These are phyloP conservation scores for Serendipita sp. DNA, from an alignment of 768 basidiomycete species.

Conservation along the genomic window DNA sequence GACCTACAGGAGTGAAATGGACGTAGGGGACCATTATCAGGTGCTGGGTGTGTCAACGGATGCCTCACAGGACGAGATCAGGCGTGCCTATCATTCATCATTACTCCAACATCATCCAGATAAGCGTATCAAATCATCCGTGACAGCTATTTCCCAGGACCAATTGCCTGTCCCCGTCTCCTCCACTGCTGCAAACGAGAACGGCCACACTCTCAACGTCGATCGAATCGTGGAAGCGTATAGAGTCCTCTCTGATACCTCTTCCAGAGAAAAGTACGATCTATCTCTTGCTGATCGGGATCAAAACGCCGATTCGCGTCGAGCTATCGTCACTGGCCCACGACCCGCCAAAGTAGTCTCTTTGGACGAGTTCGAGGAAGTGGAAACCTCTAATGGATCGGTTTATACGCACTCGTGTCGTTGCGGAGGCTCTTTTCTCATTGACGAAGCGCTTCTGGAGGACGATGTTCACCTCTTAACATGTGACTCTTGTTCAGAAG, in stretches of 20 bases:
- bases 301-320: slow-evolving; percentile 4
- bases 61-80: slow-evolving; percentile 40
- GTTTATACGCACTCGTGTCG: slow-evolving; percentile 50
- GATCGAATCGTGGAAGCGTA: slow-evolving; percentile 31
- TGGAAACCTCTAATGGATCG: slow-evolving; percentile 18
- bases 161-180: slow-evolving; percentile 14
- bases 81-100: slow-evolving; percentile 49
- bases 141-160: neutral
- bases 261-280: slow-evolving; percentile 38
- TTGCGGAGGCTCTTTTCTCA: slow-evolving; percentile 51
- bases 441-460: slow-evolving; percentile 46
- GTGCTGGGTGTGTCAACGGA: slow-evolving; percentile 36
- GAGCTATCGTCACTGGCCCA: slow-evolving; percentile 20
- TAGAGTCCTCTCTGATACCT: slow-evolving; percentile 34
- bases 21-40: slow-evolving; percentile 37
- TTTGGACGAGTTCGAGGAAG: slow-evolving; percentile 44
- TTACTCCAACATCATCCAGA: slow-evolving; percentile 53
- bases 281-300: slow-evolving; percentile 4
- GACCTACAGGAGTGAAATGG: no score
- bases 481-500: slow-evolving; percentile 65
- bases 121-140: slow-evolving; percentile 20
- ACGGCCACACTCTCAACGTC: no score
- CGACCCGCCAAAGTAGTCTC: slow-evolving; percentile 67
- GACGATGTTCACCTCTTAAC: slow-evolving; percentile 52
- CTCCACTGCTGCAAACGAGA: slow-evolving; percentile 10